Conservation (phyloP, 495 filamentous ascomycete genomes). For the Aspergillus ellipticus region DNA sequence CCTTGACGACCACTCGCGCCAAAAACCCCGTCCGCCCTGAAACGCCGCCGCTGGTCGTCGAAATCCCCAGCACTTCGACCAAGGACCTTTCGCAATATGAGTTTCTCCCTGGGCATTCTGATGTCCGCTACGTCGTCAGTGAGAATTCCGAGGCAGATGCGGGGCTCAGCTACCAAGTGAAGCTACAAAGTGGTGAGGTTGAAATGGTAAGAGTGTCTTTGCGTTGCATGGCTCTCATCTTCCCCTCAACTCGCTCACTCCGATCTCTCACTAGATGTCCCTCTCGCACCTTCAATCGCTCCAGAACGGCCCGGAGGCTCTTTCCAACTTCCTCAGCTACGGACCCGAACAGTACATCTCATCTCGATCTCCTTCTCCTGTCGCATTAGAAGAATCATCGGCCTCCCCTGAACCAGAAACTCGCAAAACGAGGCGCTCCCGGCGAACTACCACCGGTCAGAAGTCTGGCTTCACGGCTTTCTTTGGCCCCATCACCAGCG, state of each 20-base stretch:
- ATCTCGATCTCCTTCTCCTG: neutral
- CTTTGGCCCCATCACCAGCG: conserved; percentile 16
- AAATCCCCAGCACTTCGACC: neutral
- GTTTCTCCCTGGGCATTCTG: conserved; percentile 43
- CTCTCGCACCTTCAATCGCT: conserved; percentile 26
- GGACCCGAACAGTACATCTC: neutral
- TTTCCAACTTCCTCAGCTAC: conserved; percentile 25
- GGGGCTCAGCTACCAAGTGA: conserved; percentile 37
- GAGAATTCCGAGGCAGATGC: conserved; percentile 18
- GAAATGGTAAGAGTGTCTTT: conserved; percentile 34
- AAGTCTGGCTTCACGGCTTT: conserved; percentile 19
- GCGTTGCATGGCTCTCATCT: neutral
- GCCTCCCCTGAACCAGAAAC: conserved; percentile 6
- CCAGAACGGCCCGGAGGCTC: conserved; percentile 28
- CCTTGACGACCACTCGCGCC: neutral
- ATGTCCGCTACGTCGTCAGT: conserved; percentile 36
- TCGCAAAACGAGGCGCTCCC: conserved; percentile 2
- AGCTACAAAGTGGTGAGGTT: conserved; percentile 43
- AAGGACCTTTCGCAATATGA: conserved; percentile 32
- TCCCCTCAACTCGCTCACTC: neutral
- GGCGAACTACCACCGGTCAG: conserved; percentile 7
- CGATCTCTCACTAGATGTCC: conserved; percentile 21
- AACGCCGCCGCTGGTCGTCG: neutral
- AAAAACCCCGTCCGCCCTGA: neutral
- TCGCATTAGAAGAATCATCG: conserved; percentile 9